Base-by-base conservation (phyloP, 2,329 filamentous ascomycete species). In the Chaetomiaceae sp. region DNA sequence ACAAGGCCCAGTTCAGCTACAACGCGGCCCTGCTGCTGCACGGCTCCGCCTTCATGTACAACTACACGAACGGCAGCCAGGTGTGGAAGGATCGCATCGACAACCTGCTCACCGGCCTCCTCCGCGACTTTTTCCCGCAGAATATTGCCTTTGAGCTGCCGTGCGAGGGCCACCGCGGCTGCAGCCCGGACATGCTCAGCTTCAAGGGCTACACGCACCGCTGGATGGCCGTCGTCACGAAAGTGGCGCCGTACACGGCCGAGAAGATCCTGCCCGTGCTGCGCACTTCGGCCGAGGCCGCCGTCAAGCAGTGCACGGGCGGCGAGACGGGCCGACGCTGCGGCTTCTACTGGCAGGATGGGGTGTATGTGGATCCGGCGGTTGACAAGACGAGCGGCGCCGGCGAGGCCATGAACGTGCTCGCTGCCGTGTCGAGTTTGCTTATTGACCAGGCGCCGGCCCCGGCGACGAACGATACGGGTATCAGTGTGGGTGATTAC, bases 131-230 rank as follows among this genome's bases (percentile, higher is more conserved):
- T 69, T 82, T 82, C 70, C 73, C 74, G 38, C 69, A 80, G 14
- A 76, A 76, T 38, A 74, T 86, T 59, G 82, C 87, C 61, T 82
- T 73, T 52, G 88, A 92, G 68, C 70, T 81, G 3, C 74, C 82
- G 12, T 92, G 88, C 70, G 87, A 90, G 61, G 62, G 66, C 20
- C 54, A 55, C 53, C 71, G 65, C 20, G 77, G 71, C 17, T 92
- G 89, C 73, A 84, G 84, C 54, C 75, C 80, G 44, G 89, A 92
- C 63, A 87, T 90, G 75, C 69, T 81, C 55, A 81, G 82, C 1
- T 91, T 87, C 78, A 89, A 89, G 69, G 85, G 85, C 36, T 84
- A 85, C 54, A 73, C 88, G 17, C 77, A 83, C 60, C 79, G 83
- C 37, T 88, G 84, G 82, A 72, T 89, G 60, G 75, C 80, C 4